Evolutionary conservation across 805 yeast genomes (phyloP), one percentile per base, ranked within the genome.

Genomic region (Ogataea parapolymorpha): DNA sequence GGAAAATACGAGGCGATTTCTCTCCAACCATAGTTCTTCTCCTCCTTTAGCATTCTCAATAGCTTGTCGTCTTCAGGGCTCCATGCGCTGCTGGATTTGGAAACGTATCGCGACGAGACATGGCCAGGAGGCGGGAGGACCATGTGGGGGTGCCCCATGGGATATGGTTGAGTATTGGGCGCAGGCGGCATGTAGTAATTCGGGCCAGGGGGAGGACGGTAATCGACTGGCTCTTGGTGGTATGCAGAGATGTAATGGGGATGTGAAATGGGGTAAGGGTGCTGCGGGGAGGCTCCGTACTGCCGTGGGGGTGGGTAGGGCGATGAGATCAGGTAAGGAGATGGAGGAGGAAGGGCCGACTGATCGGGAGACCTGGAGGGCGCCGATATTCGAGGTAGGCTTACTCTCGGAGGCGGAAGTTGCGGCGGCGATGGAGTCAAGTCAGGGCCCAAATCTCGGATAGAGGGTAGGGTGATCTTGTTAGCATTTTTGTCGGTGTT

Each of bases 21-120:
- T 61, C 87, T 80, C 95, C 95, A 87, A 1, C 95, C 95, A 51
- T 86, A 71, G 58, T 84, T 85, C 59, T 81, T 85, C 46, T 80
- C 79, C 59, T 87, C 95, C 62, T 87, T 87, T 55, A 87, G 70
- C 53, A 82, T 85, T 38, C 93, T 72, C 37, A 85, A 64, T 20
- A 85, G 57, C 39, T 78, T 65, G 55, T 85, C 95, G 55, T 85
- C 95, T 50, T 79, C 77, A 1, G 87, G 82, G 35, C 85, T 82
- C 95, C 95, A 85, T 1, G 91, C 70, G 7, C 68, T 65, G 30
- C 69, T 45, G n/a, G 56, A 45, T 26, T 54, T 54, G 10, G 51
- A 47, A 8, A 39, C 35, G 16, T 44, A 37, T 9, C 39, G 20
- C 9, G 49, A 35, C 15, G 45, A 15, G 14, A 25, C 27, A 13